Percentiles rank a stretch among this genome's conserved stretches.
Conservation (phyloP, 257 asterid genomes). For the Solanum chmielewskii region DNA sequence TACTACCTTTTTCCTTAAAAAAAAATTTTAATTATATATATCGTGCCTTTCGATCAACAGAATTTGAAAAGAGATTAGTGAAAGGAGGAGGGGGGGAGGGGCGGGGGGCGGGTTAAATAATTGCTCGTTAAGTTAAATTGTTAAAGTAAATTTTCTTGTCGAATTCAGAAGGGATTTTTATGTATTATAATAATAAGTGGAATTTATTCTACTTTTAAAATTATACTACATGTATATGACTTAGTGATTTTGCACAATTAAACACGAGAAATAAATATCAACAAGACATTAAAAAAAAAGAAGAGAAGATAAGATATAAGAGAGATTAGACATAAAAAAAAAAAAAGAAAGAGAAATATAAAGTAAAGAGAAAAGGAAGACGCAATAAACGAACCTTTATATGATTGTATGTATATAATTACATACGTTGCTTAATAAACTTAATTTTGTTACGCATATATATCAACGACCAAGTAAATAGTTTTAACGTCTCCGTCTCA, state of each 20-base stretch:
- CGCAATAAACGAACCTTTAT: not conserved
- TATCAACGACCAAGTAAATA: not conserved
- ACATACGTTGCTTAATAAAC: not conserved
- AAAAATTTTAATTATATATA: too few relatives aligned
- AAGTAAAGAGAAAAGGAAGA: not conserved
- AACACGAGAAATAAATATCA: not conserved
- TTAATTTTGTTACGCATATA: not conserved
- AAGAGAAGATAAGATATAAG: not conserved
- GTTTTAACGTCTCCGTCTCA: not conserved
- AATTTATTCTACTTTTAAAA: too few relatives aligned
- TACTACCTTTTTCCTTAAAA: not conserved
- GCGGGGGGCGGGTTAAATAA: not conserved
- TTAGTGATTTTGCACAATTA: not conserved
- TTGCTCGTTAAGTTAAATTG: not conserved
- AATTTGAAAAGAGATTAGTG: too few relatives aligned
- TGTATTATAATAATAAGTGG: not conserved
- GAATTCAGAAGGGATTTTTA: rapidly evolving
- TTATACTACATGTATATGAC: too few relatives aligned
- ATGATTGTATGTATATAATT: not conserved
- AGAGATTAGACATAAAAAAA: not conserved
- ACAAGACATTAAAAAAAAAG: not conserved
- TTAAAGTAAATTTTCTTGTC: too few relatives aligned
- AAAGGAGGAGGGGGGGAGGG: too few relatives aligned
- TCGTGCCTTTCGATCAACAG: too few relatives aligned
- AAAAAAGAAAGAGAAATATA: not conserved